Evolutionary conservation across 2,329 filamentous ascomycete species (phyloP).

Genomic region (Pochonia chlamydosporia): DNA sequence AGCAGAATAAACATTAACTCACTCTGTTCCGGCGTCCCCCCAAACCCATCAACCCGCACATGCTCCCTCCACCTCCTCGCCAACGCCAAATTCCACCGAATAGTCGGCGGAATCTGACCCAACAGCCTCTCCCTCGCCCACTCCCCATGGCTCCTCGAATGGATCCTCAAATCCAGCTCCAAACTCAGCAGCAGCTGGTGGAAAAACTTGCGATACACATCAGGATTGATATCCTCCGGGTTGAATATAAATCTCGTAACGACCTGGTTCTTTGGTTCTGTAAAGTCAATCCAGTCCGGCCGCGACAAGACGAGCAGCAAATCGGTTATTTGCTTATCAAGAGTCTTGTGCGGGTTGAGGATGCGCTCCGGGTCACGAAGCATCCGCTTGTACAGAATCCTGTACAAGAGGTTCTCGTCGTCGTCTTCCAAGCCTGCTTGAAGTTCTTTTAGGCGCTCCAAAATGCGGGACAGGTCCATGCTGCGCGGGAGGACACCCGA

Average conservation of each 20-base stretch:
- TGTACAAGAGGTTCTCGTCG: constrained; percentile 53
- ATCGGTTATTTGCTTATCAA: constrained; percentile 68
- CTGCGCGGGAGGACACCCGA: constrained; percentile 54
- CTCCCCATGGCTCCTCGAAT: constrained; percentile 54
- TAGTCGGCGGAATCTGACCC: constrained; percentile 59
- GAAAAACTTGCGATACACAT: constrained; percentile 62
- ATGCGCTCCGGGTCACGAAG: constrained; percentile 62
- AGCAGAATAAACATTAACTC: no score
- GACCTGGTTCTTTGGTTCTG: constrained; percentile 63
- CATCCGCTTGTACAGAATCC: constrained; percentile 60
- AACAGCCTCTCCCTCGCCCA: constrained; percentile 60
- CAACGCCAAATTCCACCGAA: constrained; percentile 69
- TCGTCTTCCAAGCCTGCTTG: constrained; percentile 51
- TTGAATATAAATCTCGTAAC: constrained; percentile 68
- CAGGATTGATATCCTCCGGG: constrained; percentile 46
- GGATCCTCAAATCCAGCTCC: constrained; percentile 66
- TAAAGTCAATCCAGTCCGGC: constrained; percentile 70
- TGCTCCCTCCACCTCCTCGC: constrained; percentile 68
- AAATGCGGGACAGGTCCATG: constrained; percentile 51
- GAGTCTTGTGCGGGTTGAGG: constrained; percentile 53
- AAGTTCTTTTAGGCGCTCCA: constrained; percentile 54
- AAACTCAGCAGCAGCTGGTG: constrained; percentile 70
- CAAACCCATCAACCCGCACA: constrained; percentile 58
- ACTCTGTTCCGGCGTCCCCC: constrained; percentile 46
- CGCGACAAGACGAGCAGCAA: constrained; percentile 63